Evolutionary conservation across 2,329 filamentous ascomycete genomes (phyloP).

Genomic region (Pseudogymnoascus sp.): DNA sequence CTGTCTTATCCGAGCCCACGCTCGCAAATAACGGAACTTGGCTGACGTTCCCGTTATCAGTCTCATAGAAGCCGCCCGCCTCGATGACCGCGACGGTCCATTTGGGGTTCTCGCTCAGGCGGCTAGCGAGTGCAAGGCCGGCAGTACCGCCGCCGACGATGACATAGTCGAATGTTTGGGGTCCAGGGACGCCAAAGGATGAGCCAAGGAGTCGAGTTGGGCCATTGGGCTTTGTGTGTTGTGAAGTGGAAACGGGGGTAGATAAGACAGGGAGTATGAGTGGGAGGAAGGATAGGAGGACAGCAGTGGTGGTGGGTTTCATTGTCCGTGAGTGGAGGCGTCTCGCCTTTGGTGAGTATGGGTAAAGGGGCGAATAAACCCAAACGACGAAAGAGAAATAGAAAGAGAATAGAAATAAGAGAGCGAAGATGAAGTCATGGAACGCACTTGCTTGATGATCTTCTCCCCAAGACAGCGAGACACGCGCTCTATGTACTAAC

Average conservation of each 20-base stretch:
- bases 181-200: neutral
- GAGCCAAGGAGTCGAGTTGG: neutral
- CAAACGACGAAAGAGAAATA: neutral
- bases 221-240: neutral
- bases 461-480: neutral
- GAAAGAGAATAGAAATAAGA: neutral
- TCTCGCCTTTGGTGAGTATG: neutral
- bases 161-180: conserved; percentile 32
- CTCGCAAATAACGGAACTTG: conserved; percentile 8
- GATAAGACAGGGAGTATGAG: neutral
- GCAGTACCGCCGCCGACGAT: conserved; percentile 35
- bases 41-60: conserved; percentile 14
- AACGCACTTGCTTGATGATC: conserved; percentile 1
- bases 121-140: conserved; percentile 32
- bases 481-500: neutral
- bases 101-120: conserved; percentile 30
- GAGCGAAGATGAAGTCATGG: neutral
- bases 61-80: conserved; percentile 27
- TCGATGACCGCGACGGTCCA: conserved; percentile 34
- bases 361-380: neutral
- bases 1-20: neutral
- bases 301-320: neutral
- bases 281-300: neutral
- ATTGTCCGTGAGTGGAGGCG: neutral
- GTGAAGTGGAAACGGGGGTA: neutral